phyloP scores from a whole-genome alignment of 1,284 basidiomycete genomes.

The Ceratobasidium sp. region DNA sequence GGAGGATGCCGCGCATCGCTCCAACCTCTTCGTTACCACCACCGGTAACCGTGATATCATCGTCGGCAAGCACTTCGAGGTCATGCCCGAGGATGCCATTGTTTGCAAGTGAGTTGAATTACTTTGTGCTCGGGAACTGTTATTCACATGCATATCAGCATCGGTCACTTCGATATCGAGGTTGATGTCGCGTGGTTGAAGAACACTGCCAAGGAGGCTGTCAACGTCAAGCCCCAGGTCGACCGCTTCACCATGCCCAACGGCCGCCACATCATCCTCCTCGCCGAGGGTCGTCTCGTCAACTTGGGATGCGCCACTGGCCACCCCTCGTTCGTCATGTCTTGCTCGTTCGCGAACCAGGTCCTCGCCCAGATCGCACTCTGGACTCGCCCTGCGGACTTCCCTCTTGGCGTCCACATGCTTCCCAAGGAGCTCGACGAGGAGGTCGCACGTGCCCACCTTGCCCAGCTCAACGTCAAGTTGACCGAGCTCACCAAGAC shows the following conservation, averaged over 20 bases:
- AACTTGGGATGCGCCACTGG: conserved; percentile 96
- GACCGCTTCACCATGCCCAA: conserved; percentile 94
- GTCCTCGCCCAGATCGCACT: conserved; percentile 98
- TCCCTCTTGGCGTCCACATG: conserved; percentile 95
- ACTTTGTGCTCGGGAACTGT: background rate
- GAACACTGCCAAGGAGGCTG: conserved; percentile 83
- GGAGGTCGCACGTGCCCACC: conserved; percentile 97
- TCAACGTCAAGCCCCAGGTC: conserved; percentile 99
- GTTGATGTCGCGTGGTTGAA: conserved; percentile 99
- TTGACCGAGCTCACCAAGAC: conserved; percentile 81
- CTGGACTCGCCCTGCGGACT: conserved; percentile 91
- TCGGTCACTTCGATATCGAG: conserved; percentile 99
- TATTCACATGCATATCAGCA: conserved; percentile 61
- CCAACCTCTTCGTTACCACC: conserved; percentile 97
- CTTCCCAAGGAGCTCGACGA: conserved; percentile 98
- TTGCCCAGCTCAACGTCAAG: conserved; percentile 92
- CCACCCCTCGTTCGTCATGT: conserved; percentile 99
- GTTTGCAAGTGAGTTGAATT: conserved; percentile 84
- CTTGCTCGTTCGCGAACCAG: conserved; percentile 99
- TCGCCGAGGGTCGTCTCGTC: conserved; percentile 98
- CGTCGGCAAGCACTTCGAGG: conserved; percentile 89
- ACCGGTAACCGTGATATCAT: conserved; percentile 99
- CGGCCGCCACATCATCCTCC: conserved; percentile 95
- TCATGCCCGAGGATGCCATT: conserved; percentile 98
- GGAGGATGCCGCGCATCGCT: conserved; percentile 91